A percentile compares a stretch with the other conserved stretches of the same genome.
phyloP scores from a whole-genome alignment of 306 rosid species.

The Sindora glabra region DNA sequence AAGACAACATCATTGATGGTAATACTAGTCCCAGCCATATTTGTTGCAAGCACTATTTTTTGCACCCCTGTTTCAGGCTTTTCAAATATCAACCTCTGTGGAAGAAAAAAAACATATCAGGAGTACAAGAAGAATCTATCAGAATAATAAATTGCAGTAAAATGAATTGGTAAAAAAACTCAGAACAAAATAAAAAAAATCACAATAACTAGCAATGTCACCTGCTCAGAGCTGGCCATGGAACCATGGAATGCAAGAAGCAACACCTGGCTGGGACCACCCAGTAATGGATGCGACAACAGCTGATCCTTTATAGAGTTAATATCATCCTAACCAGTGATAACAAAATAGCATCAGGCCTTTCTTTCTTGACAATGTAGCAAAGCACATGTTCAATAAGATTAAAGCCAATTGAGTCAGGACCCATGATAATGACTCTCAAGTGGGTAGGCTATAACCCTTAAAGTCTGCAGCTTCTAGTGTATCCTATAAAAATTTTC shows the following conservation, averaged over 20 bases:
- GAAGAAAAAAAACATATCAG: conserved; percentile 14
- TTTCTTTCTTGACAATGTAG: conserved; percentile 71
- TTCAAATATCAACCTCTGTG: conserved; percentile 90
- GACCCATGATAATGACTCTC: conserved; percentile 69
- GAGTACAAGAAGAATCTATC: too few species aligned
- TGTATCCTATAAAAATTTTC: conserved; percentile 54
- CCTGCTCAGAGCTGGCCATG: conserved; percentile 98
- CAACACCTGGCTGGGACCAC: conserved; percentile 59
- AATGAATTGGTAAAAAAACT: too few species aligned
- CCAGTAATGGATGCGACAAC: conserved; percentile 72
- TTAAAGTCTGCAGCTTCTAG: conserved; percentile 59
- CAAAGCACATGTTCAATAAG: conserved; percentile 73
- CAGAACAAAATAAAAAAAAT: too few species aligned
- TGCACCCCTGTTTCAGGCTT: conserved; percentile 75
- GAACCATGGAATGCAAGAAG: conserved; percentile 92
- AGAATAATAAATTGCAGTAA: too few species aligned
- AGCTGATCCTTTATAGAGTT: conserved; percentile 76
- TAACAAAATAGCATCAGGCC: conserved; percentile 79
- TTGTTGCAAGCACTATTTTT: conserved; percentile 91
- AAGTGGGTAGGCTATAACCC: conserved; percentile 53
- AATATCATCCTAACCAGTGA: conserved; percentile 99
- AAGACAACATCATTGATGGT: conserved; percentile 90
- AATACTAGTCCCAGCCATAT: conserved; percentile 97
- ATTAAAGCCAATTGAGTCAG: conserved; percentile 83
- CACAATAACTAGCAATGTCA: conserved; percentile 23